Evolutionary conservation across 2,329 filamentous ascomycete species (phyloP), one percentile per base, ranked within the genome.

Genomic region (Capronia epimyces): DNA sequence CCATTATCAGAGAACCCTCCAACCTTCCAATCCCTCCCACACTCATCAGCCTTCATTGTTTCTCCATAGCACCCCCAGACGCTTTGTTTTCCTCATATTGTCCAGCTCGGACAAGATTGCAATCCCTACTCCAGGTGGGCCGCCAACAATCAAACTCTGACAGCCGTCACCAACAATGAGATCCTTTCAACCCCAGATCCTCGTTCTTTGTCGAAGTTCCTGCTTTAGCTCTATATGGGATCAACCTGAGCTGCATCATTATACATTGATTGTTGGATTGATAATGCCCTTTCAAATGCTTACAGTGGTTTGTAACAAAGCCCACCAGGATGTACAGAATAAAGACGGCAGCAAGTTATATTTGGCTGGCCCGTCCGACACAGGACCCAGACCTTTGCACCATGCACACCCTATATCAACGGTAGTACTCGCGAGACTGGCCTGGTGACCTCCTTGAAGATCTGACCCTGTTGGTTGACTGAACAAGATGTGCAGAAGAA

Each of bases 181-280:
- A 39, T 39, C 36, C 36, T 39, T 20, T 39, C 29, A 32, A 39
- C 36, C 36, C 9, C 36, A 39, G 36, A 20, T 37, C 18, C n/a
- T 37, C 34, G 20, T 7, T 5, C 34, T 18, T 37, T 37, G 18
- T 37, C 18, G 13, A 18, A 18, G 6, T 8, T 37, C 7, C 34
- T 7, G 34, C 34, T 37, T 37, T 37, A 20, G 18, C 34, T 37
- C 18, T 20, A 5, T 9, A 9, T 20, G 7, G 15, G 7, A 9
- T 37, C 34, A 18, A 20, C 12, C 15, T n/a, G 16, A 13, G 34
- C 13, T 13, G 34, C 34, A 18, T 18, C 34, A 37, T 20, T 4
- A 5, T 5, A 37, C 15, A 18, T 15, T 37, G 34, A 37, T 37
- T 37, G 34, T 37, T 7, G 7, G 16, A 18, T 18, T 7, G 15